Percentiles rank a stretch among this genome's conserved stretches.
These are phyloP conservation scores for Chalara sp. DNA, from an alignment of 2,329 filamentous ascomycete genomes.

Conservation along the genomic window DNA sequence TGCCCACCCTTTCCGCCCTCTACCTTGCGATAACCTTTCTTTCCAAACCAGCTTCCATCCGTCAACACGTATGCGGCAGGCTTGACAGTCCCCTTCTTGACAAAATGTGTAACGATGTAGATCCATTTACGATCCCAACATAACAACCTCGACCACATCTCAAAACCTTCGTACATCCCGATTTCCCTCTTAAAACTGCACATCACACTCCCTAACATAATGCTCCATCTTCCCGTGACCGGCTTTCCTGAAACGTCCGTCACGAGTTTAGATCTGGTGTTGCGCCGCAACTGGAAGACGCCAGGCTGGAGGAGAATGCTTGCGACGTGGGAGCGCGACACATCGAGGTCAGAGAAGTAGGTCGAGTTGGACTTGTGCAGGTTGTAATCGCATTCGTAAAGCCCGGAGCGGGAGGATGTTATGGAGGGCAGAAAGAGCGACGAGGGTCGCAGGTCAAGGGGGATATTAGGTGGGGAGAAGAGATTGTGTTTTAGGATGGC, in stretches of 20 bases:
- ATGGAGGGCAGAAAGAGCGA: constrained; percentile 55
- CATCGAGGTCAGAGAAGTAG: constrained; percentile 64
- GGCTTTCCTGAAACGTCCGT: constrained; percentile 33
- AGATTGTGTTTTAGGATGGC: constrained; percentile 38
- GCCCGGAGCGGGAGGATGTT: constrained; percentile 49
- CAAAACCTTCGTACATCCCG: constrained; percentile 59
- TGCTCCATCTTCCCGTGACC: constrained; percentile 46
- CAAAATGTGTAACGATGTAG: constrained; percentile 68
- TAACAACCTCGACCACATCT: constrained; percentile 66
- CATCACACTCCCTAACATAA: constrained; percentile 66
- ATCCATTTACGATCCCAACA: constrained; percentile 79
- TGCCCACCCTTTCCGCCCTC: constrained; percentile 32
- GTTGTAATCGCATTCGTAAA: constrained; percentile 66
- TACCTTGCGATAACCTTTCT: constrained; percentile 31
- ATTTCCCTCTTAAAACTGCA: constrained; percentile 73
- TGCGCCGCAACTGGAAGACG: constrained; percentile 43
- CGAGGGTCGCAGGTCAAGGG: constrained; percentile 23
- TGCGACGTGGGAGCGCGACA: constrained; percentile 73
- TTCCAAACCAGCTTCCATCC: constrained; percentile 34
- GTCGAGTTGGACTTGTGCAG: constrained; percentile 66
- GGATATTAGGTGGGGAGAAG: constrained; percentile 31
- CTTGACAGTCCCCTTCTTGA: constrained; percentile 52
- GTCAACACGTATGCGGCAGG: constrained; percentile 39
- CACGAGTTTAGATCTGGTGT: constrained; percentile 43
- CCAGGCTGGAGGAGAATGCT: constrained; percentile 58